Percentiles rank a stretch among this genome's conserved stretches.
phyloP scores from a whole-genome alignment of 148 eudicot species.

The Rhododendron simsii region DNA sequence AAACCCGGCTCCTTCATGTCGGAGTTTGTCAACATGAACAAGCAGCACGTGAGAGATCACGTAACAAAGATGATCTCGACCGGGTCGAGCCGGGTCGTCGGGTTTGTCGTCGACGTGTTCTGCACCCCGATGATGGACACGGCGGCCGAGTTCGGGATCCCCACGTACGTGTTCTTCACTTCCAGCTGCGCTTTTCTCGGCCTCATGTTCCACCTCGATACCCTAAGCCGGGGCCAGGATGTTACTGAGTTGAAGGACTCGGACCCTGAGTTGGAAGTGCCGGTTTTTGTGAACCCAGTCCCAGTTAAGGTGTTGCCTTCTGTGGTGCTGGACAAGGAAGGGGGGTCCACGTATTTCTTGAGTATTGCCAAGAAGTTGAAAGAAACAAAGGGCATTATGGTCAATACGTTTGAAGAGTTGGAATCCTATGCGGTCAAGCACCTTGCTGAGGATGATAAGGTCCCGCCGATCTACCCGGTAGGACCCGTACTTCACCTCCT shows the following conservation, averaged over 20 bases:
- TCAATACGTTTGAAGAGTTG: slow-evolving; percentile 27
- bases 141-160: slow-evolving; percentile 1
- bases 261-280: not conserved
- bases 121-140: slow-evolving; percentile 24
- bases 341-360: not conserved
- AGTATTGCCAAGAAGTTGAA: not conserved
- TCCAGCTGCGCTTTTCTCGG: too few relatives aligned
- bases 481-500: not conserved
- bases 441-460: not conserved
- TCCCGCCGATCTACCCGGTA: slow-evolving; percentile 28
- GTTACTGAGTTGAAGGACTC: not conserved
- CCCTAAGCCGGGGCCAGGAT: too few relatives aligned
- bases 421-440: slow-evolving; percentile 6
- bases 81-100: not conserved
- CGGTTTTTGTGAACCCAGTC: slow-evolving; percentile 6
- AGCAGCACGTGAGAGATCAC: slow-evolving; percentile 1
- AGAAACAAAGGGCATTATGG: slow-evolving; percentile 21
- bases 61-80: not conserved
- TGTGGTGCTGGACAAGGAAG: not conserved
- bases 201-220: too few relatives aligned
- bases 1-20: not conserved
- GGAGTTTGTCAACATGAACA: not conserved
- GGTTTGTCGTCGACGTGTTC: slow-evolving; percentile 28
- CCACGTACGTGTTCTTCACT: too few relatives aligned
- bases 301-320: slow-evolving; percentile 13